Percentiles rank a stretch among this genome's conserved stretches.
These are phyloP conservation scores for Aspergillus heteromorphus DNA, from an alignment of 495 filamentous ascomycete species.

Conservation along the genomic window DNA sequence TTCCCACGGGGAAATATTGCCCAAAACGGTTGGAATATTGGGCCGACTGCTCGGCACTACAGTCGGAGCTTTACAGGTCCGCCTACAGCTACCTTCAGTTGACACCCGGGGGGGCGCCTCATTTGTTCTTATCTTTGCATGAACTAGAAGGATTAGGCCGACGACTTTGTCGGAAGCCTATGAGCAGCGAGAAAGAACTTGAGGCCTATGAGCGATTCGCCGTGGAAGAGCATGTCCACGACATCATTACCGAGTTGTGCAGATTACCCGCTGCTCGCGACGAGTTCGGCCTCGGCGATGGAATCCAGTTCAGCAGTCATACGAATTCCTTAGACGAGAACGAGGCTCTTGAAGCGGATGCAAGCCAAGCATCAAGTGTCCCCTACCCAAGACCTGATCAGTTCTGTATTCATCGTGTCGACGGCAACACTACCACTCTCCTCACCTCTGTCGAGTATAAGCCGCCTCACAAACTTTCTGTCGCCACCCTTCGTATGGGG, in stretches of 20 bases:
- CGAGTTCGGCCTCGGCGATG: constrained; percentile 22
- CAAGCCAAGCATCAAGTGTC: neutral
- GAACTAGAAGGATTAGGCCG: neutral
- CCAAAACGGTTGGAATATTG: neutral
- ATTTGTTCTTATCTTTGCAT: neutral
- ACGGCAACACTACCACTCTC: constrained; percentile 16
- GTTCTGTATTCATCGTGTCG: constrained; percentile 4
- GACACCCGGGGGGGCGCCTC: neutral
- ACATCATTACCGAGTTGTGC: constrained; percentile 19
- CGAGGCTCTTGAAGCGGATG: neutral
- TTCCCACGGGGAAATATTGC: neutral
- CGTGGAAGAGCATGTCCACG: constrained; percentile 21
- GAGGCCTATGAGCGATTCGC: neutral
- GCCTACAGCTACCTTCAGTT: neutral
- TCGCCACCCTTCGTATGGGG: constrained; percentile 23
- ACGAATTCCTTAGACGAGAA: constrained; percentile 13
- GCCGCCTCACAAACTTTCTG: constrained; percentile 31
- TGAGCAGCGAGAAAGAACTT: neutral
- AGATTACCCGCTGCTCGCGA: constrained; percentile 18
- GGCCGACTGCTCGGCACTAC: neutral
- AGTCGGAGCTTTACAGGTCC: neutral
- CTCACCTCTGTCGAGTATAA: constrained; percentile 33
- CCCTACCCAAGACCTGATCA: constrained; percentile 8
- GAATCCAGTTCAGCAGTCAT: constrained; percentile 22
- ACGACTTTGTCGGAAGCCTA: neutral